These are phyloP conservation scores for Cryptococcus maquisensis DNA, from an alignment of 1,284 basidiomycete species.

Conservation along the genomic window DNA sequence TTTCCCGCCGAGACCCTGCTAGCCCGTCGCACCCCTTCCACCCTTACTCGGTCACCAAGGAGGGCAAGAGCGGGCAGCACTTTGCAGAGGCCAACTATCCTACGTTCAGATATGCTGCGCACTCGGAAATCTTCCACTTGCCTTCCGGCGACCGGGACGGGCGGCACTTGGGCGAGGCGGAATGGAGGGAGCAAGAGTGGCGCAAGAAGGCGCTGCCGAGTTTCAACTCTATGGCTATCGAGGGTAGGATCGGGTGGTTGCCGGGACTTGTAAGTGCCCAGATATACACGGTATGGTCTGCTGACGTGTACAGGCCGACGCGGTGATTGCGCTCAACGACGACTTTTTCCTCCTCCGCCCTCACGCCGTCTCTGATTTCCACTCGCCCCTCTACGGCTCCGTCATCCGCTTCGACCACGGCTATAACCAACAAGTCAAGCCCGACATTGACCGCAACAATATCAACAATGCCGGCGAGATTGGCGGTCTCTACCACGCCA, in stretches of 20 bases:
- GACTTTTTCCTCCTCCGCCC: conserved; percentile 42
- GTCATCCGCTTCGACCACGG: conserved; percentile 42
- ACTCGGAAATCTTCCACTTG: conserved; percentile 44
- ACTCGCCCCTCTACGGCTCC: conserved; percentile 42
- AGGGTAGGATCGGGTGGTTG: conserved; percentile 40
- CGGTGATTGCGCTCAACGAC: conserved; percentile 40
- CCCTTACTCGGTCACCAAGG: conserved; percentile 12
- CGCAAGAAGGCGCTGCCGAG: conserved; percentile 35
- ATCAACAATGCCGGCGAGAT: conserved; percentile 40
- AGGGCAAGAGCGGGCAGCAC: conserved; percentile 4
- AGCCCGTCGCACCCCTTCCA: conserved; percentile 32
- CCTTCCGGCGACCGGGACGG: conserved; percentile 26
- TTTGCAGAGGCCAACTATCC: conserved; percentile 20
- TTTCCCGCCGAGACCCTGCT: conserved; percentile 28
- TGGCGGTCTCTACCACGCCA: conserved; percentile 44
- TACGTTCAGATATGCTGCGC: conserved; percentile 32
- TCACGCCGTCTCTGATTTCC: conserved; percentile 41
- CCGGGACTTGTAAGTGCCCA: conserved; percentile 31
- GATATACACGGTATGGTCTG: background rate
- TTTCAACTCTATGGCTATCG: conserved; percentile 48
- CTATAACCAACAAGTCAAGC: conserved; percentile 37
- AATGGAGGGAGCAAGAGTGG: conserved; percentile 36
- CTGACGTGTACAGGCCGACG: conserved; percentile 22
- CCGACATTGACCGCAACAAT: conserved; percentile 25
- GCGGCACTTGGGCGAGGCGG: conserved; percentile 18